Evolutionary conservation across 106 monocot species (phyloP), one percentile per base, ranked within the genome.

Genomic region (Acorus calamus): DNA sequence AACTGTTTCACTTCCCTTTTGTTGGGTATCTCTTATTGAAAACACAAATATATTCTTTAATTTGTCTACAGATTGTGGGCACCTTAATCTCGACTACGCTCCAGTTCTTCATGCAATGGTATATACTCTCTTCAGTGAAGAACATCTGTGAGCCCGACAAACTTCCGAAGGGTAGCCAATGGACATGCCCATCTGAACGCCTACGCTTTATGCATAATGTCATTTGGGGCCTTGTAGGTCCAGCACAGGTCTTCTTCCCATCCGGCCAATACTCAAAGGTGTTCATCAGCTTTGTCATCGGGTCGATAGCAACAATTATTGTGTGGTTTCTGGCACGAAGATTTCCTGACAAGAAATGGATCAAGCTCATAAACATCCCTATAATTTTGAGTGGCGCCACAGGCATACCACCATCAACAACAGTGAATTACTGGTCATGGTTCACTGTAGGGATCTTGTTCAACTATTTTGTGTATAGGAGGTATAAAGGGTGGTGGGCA

Each of bases 301-400:
- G 74, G 5, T 51, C 59, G 4, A 10, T 79, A 0, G 43, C 58
- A 4, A 69, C 79, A 5, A 44, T 70, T 4, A 65, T 66, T 2
- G n/a, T 66, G 6, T 79, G 79, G 79, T 0, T 74, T 2, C 59
- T 70, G n/a, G 63, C 74, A 50, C 47, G 50, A 4, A 14, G 28
- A 3, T 65, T 52, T 66, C 79, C 74, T 2, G 65, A 70, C 46
- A 70, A 70, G 65, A 74, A 70, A n/a, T 79, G 79, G 79, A 74
- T 79, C 66, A 51, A 44, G 5, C 49, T 65, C 53, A 65, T 78
- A 68, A 78, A 78, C 73, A 64, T 73, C 12, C 73, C 78, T 4
- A 49, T 78, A 14, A 51, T 78, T 50, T 59, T 78, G 12, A 46
- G 72, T 2, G 62, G 51, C 28, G 50, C 63, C 0, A 6, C 42